phyloP scores from a whole-genome alignment of 805 yeast genomes.

The Komagataella pseudopastoris region DNA sequence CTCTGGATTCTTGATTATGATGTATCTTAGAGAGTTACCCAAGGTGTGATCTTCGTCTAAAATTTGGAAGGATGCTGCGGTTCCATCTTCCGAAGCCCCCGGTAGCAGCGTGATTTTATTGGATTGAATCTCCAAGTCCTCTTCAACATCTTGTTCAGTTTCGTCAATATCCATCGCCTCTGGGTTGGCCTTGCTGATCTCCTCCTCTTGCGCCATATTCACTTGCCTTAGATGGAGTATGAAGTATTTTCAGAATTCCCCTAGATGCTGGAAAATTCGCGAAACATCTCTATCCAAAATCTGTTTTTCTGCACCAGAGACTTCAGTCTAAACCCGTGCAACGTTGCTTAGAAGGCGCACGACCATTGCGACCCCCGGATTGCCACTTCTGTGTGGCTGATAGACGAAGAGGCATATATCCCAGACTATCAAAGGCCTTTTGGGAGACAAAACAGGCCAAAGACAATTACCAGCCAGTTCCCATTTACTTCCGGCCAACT shows the following conservation, averaged over 20 bases:
- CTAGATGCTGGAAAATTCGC: conserved; percentile 1
- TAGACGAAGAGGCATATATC: not conserved
- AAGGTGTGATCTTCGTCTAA: conserved; percentile 91
- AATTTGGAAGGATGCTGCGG: conserved; percentile 90
- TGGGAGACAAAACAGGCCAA: not conserved
- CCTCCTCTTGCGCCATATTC: not conserved
- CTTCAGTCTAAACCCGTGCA: not conserved
- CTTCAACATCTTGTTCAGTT: conserved; percentile 15
- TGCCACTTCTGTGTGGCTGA: not conserved
- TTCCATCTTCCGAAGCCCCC: conserved; percentile 86
- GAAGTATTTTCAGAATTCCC: not conserved
- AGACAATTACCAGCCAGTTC: not conserved
- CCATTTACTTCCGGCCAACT: not conserved
- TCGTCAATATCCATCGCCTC: conserved; percentile 6
- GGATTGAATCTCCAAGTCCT: conserved; percentile 33
- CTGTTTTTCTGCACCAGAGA: not conserved
- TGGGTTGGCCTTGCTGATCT: conserved; percentile 1
- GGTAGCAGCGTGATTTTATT: conserved; percentile 61
- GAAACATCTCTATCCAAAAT: conserved; percentile 1
- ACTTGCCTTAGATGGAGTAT: not conserved
- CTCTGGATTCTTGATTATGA: conserved; percentile 94
- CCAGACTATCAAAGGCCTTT: not conserved
- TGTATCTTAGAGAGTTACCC: conserved; percentile 87
- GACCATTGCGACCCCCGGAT: not conserved
- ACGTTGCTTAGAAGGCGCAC: not conserved